Percentiles rank a stretch among this genome's conserved stretches.
Evolutionary conservation across 768 basidiomycete genomes (phyloP).

Genomic region (Chalciporus pseudorubinellus): DNA sequence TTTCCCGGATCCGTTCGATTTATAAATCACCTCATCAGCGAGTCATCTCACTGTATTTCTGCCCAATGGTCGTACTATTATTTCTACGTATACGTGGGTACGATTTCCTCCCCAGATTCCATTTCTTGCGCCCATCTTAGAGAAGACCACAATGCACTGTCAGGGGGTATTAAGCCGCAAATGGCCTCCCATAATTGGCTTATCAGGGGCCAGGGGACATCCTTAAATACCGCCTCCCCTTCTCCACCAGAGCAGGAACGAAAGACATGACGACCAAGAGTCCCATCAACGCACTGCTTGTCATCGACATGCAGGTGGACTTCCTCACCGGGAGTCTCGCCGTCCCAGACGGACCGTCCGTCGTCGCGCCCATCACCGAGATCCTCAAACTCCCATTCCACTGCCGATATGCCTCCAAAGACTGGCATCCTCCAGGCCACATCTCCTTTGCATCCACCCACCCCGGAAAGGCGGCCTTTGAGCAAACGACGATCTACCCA

Average conservation of each 20-base stretch:
- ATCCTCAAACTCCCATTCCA: constrained; percentile 58
- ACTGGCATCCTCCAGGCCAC: constrained; percentile 60
- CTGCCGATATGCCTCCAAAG: constrained; percentile 51
- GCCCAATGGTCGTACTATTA: too few species aligned
- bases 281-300: constrained; percentile 49
- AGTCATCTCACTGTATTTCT: too few species aligned
- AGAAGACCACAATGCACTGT: too few species aligned
- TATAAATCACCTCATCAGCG: too few species aligned
- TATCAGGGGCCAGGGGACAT: too few species aligned
- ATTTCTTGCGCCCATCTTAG: too few species aligned
- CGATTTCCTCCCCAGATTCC: too few species aligned
- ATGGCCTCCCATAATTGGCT: too few species aligned
- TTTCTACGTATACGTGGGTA: too few species aligned
- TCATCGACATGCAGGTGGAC: constrained; percentile 83
- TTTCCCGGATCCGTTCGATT: too few species aligned
- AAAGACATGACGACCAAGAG: constrained; percentile 15
- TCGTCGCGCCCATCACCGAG: constrained; percentile 55
- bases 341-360: constrained; percentile 56
- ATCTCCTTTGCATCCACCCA: constrained; percentile 68
- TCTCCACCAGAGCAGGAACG: not conserved
- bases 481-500: constrained; percentile 38
- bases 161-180: too few species aligned
- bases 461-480: constrained; percentile 35
- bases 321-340: constrained; percentile 76
- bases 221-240: too few species aligned